Evolutionary conservation across 345 rosid species (phyloP).

Genomic region (Hibiscus tridactylites): DNA sequence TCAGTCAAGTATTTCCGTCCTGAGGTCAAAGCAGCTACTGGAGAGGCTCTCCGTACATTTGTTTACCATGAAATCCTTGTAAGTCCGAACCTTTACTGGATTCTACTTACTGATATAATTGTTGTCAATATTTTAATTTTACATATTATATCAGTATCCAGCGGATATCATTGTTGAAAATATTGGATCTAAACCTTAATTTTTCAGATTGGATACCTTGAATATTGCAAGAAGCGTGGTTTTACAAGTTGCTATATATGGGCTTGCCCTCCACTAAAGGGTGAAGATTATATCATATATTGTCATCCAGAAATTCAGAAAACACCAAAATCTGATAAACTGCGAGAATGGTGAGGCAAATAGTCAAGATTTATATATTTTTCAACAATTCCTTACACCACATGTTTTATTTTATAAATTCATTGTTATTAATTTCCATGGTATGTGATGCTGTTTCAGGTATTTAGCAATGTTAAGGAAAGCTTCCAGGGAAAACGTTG

Average conservation of each 20-base stretch:
- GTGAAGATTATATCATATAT: slow-evolving; percentile 95
- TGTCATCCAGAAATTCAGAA: slow-evolving; percentile 99
- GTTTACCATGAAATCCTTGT: slow-evolving; percentile 99
- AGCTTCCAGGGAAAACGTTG: slow-evolving; percentile 80
- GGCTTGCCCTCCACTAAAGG: slow-evolving; percentile 99
- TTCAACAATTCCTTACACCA: not conserved
- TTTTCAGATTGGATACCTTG: slow-evolving; percentile 94
- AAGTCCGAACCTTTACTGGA: slow-evolving; percentile 14
- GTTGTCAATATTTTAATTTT: not conserved
- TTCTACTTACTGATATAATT: not conserved
- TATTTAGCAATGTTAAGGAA: slow-evolving; percentile 82
- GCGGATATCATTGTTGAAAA: not conserved
- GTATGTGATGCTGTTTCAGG: slow-evolving; percentile 38
- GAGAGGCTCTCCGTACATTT: slow-evolving; percentile 96
- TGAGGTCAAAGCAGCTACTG: slow-evolving; percentile 75
- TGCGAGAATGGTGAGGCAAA: slow-evolving; percentile 85
- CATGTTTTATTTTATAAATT: not conserved
- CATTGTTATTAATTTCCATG: slow-evolving; percentile 5
- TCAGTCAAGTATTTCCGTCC: slow-evolving; percentile 98
- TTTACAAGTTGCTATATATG: slow-evolving; percentile 99
- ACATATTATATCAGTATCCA: not conserved
- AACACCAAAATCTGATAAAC: slow-evolving; percentile 98
- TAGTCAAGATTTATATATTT: not conserved
- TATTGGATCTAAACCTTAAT: too few species aligned
- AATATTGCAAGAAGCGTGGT: slow-evolving; percentile 93